Percentiles rank a stretch among this genome's conserved stretches.
Evolutionary conservation across 352 stramenopile genomes (phyloP).

Genomic region (Pythium biforme): DNA sequence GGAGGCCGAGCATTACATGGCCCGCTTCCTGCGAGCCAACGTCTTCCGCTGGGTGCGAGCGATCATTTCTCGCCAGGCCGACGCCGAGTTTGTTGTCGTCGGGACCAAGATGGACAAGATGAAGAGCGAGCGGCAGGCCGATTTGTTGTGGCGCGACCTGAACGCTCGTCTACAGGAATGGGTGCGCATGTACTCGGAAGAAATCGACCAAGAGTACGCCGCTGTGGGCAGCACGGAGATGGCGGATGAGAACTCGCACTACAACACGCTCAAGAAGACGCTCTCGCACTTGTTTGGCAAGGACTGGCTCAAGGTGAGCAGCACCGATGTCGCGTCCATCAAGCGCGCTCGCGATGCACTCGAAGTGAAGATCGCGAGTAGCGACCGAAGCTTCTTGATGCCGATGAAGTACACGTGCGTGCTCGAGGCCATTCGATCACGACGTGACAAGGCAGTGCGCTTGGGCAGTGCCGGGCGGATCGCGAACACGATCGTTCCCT

Average conservation of each 20-base stretch:
- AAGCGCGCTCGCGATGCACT: neutral
- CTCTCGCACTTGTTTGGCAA: constrained; percentile 10
- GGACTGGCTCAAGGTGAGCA: constrained; percentile 18
- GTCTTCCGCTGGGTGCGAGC: constrained; percentile 26
- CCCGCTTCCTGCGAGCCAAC: constrained; percentile 11
- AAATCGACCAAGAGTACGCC: constrained; percentile 13
- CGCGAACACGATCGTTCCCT: neutral
- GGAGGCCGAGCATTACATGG: constrained; percentile 13
- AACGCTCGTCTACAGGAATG: constrained; percentile 4
- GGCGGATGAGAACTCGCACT: constrained; percentile 1
- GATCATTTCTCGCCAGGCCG: constrained; percentile 17
- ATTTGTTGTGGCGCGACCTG: constrained; percentile 12
- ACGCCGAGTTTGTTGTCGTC: constrained; percentile 27
- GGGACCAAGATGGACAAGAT: constrained; percentile 26
- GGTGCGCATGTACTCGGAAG: constrained; percentile 10
- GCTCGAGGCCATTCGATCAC: constrained; percentile 1
- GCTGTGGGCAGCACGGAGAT: neutral
- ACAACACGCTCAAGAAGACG: constrained; percentile 9
- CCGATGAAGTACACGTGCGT: constrained; percentile 15
- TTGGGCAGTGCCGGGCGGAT: neutral
- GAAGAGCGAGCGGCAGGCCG: constrained; percentile 1
- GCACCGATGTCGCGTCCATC: constrained; percentile 5
- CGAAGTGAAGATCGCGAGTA: constrained; percentile 5
- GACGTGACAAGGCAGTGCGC: neutral
- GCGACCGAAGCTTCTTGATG: constrained; percentile 23